Evolutionary conservation across 441 rosid genomes (phyloP).

Genomic region (Adansonia grandidieri): DNA sequence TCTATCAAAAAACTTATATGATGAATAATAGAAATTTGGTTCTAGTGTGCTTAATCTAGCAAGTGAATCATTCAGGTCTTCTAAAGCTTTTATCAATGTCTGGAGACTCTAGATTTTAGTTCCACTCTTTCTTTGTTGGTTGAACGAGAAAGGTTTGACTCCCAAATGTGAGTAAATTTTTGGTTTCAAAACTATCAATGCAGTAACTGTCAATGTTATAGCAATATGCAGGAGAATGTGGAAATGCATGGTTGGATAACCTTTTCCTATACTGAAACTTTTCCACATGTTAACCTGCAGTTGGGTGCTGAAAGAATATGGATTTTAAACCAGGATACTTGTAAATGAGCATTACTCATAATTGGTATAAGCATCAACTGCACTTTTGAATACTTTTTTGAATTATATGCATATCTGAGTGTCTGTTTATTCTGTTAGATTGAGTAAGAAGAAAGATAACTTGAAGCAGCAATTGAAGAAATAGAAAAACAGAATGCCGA

Average conservation of each 20-base stretch:
- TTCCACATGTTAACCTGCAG: background rate
- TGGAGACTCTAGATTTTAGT: background rate
- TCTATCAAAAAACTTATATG: background rate
- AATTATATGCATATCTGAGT: constrained; percentile 26
- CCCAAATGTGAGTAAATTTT: background rate
- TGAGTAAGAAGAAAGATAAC: constrained; percentile 92
- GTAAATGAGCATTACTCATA: background rate
- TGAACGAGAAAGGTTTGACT: background rate
- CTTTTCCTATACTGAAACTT: background rate
- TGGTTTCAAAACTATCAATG: background rate
- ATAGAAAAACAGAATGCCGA: constrained; percentile 77
- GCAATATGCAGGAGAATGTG: background rate
- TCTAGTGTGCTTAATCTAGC: constrained; percentile 7
- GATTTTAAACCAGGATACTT: background rate
- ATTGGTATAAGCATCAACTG: background rate
- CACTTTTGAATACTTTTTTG: constrained; percentile 9
- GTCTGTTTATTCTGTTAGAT: constrained; percentile 47
- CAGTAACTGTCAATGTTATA: too few species aligned
- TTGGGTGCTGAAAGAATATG: background rate
- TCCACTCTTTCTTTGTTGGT: constrained; percentile 5
- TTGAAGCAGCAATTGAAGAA: constrained; percentile 81
- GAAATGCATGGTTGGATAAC: background rate
- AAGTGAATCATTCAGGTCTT: background rate
- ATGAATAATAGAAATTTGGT: background rate
- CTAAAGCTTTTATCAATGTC: background rate